These are phyloP conservation scores for Cytospora schulzeri DNA, from an alignment of 2,329 filamentous ascomycete genomes.

Conservation along the genomic window DNA sequence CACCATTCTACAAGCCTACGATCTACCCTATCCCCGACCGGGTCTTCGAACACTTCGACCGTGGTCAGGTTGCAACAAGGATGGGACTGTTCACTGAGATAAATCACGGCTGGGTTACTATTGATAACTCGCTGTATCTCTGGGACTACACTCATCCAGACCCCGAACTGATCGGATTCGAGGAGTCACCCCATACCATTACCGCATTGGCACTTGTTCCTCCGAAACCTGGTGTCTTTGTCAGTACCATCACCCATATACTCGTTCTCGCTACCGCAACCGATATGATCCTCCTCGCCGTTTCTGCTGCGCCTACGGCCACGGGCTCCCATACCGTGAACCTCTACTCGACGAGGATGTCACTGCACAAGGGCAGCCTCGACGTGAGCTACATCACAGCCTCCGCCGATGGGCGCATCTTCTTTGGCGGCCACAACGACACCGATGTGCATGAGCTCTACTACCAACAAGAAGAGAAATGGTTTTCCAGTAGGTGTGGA, in stretches of 20 bases:
- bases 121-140: constrained; percentile 93
- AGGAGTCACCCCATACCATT: constrained; percentile 86
- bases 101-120: constrained; percentile 92
- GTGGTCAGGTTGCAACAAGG: constrained; percentile 80
- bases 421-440: constrained; percentile 80
- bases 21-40: constrained; percentile 89
- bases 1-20: constrained; percentile 84
- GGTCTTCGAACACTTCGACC: constrained; percentile 91
- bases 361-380: constrained; percentile 72
- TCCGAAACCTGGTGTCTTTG: constrained; percentile 85
- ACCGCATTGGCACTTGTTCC: constrained; percentile 86
- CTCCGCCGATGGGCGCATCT: constrained; percentile 85
- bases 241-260: constrained; percentile 81
- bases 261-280: constrained; percentile 84
- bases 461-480: constrained; percentile 96
- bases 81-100: constrained; percentile 96
- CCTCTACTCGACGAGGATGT: constrained; percentile 89
- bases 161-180: constrained; percentile 87
- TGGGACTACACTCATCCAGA: constrained; percentile 98
- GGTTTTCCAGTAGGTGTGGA: constrained; percentile 87
- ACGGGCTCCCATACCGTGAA: constrained; percentile 73
- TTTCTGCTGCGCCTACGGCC: constrained; percentile 68
- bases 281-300: constrained; percentile 84
- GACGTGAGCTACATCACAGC: constrained; percentile 79
- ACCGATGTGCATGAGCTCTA: constrained; percentile 92